Evolutionary conservation across 1,284 basidiomycete species (phyloP).

Genomic region (Sporisorium iseilematis-ciliati): DNA sequence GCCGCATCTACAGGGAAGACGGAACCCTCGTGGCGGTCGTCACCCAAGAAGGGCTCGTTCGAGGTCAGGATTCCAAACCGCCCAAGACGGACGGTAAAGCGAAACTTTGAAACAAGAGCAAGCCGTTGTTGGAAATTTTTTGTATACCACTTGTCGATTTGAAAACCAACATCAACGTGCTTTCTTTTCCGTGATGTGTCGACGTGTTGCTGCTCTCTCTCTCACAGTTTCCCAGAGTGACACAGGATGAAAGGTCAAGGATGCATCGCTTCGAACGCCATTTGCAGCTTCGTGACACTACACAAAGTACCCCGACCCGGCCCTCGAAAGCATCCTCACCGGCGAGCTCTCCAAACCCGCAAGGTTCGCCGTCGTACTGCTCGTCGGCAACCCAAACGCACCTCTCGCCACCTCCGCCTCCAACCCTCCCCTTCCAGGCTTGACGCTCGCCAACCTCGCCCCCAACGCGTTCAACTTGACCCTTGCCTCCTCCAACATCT

Average conservation of each 20-base stretch:
- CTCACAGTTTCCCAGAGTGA: too few species aligned
- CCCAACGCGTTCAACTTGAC: slow-evolving; percentile 41
- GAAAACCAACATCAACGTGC: background rate
- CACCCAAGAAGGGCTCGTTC: slow-evolving; percentile 56
- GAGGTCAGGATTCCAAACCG: slow-evolving; percentile 22
- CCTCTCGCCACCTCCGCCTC: slow-evolving; percentile 21
- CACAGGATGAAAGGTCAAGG: too few species aligned
- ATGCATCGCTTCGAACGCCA: too few species aligned
- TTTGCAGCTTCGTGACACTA: background rate
- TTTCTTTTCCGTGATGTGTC: background rate
- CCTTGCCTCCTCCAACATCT: slow-evolving; percentile 50
- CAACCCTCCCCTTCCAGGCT: background rate
- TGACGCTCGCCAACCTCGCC: slow-evolving; percentile 23
- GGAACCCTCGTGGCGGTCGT: slow-evolving; percentile 64
- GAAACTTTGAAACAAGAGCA: too few species aligned
- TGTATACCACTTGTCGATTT: slow-evolving; percentile 4
- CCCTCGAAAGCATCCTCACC: slow-evolving; percentile 15
- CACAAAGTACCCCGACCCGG: slow-evolving; percentile 26
- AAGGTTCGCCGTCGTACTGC: slow-evolving; percentile 39
- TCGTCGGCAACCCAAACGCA: slow-evolving; percentile 24
- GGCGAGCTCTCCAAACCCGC: slow-evolving; percentile 20
- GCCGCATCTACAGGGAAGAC: slow-evolving; percentile 62
- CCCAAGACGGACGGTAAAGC: slow-evolving; percentile 8
- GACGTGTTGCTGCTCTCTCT: background rate
- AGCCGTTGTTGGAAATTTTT: background rate